Evolutionary conservation across 2,329 filamentous ascomycete species (phyloP).

Genomic region (Ceratocystis smalleyi): DNA sequence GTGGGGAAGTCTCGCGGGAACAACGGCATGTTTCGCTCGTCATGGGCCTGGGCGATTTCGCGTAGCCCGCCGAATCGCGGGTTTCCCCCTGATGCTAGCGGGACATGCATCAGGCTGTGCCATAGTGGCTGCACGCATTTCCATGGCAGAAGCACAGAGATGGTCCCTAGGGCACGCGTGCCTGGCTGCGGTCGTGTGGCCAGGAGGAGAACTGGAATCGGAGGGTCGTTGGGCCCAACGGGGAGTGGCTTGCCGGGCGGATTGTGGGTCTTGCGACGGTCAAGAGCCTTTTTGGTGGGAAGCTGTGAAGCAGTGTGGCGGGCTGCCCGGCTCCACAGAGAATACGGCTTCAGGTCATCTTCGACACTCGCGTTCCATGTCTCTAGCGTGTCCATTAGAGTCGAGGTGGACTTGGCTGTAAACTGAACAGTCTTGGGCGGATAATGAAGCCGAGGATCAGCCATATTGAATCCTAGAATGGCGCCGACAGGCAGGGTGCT

Average conservation of each 20-base stretch:
- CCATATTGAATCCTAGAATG: conserved; percentile 54
- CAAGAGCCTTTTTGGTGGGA: conserved; percentile 65
- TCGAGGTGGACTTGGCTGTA: conserved; percentile 20
- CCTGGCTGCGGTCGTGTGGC: conserved; percentile 37
- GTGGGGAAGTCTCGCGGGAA: conserved; percentile 77
- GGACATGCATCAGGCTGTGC: conserved; percentile 72
- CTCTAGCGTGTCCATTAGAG: conserved; percentile 45
- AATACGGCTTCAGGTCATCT: conserved; percentile 29
- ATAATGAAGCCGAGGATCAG: conserved; percentile 67
- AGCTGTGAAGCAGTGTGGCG: conserved; percentile 50
- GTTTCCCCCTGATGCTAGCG: conserved; percentile 63
- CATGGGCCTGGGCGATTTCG: conserved; percentile 63
- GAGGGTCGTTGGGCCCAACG: conserved; percentile 46
- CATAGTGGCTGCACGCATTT: conserved; percentile 74
- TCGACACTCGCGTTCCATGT: conserved; percentile 47
- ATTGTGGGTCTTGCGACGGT: conserved; percentile 53
- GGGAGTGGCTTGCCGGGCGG: conserved; percentile 47
- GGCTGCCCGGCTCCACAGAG: conserved; percentile 52
- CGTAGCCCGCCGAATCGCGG: conserved; percentile 69
- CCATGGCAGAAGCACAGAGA: conserved; percentile 81
- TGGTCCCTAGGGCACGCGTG: conserved; percentile 47
- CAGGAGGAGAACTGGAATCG: conserved; percentile 62
- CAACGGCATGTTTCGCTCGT: conserved; percentile 63
- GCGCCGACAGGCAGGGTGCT: conserved; percentile 53
- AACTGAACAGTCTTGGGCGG: conserved; percentile 46